phyloP scores from a whole-genome alignment of 768 basidiomycete species.

The Suillus brevipes region DNA sequence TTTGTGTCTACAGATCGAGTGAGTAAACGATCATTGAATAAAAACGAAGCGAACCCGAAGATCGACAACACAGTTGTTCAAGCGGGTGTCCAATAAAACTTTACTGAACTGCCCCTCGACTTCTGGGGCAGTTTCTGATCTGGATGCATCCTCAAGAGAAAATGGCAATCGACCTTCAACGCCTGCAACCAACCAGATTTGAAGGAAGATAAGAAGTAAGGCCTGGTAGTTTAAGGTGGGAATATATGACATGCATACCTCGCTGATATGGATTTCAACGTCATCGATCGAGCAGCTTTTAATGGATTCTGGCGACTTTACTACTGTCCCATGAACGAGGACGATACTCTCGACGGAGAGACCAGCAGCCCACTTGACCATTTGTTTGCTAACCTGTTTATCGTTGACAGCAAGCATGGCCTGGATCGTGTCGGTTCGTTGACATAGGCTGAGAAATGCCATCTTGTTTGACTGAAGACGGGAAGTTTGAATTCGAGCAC shows the following conservation, averaged over 20 bases:
- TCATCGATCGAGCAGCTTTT: slow-evolving; percentile 88
- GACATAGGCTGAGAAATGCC: slow-evolving; percentile 91
- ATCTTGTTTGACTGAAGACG: slow-evolving; percentile 94
- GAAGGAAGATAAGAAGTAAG: neutral
- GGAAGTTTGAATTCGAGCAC: slow-evolving; percentile 88
- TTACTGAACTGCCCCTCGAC: slow-evolving; percentile 66
- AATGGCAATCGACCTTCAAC: slow-evolving; percentile 85
- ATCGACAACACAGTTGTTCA: slow-evolving; percentile 93
- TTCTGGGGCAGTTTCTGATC: slow-evolving; percentile 74
- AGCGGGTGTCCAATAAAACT: slow-evolving; percentile 89
- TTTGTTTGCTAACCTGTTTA: slow-evolving; percentile 89
- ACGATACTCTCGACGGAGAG: slow-evolving; percentile 88
- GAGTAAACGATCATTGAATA: neutral
- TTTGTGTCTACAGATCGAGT: slow-evolving; percentile 65
- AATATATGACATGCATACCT: slow-evolving; percentile 48
- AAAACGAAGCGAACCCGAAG: slow-evolving; percentile 63
- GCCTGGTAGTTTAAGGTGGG: neutral
- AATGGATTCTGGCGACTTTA: slow-evolving; percentile 78
- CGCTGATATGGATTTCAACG: slow-evolving; percentile 81
- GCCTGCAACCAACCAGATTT: slow-evolving; percentile 84
- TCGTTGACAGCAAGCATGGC: slow-evolving; percentile 73
- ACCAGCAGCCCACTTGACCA: slow-evolving; percentile 88
- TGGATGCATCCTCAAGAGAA: slow-evolving; percentile 87
- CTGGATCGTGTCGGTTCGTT: slow-evolving; percentile 84
- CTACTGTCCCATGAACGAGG: slow-evolving; percentile 81